These are phyloP conservation scores for Microbotryum intermedium DNA, from an alignment of 1,284 basidiomycete species.

Conservation along the genomic window DNA sequence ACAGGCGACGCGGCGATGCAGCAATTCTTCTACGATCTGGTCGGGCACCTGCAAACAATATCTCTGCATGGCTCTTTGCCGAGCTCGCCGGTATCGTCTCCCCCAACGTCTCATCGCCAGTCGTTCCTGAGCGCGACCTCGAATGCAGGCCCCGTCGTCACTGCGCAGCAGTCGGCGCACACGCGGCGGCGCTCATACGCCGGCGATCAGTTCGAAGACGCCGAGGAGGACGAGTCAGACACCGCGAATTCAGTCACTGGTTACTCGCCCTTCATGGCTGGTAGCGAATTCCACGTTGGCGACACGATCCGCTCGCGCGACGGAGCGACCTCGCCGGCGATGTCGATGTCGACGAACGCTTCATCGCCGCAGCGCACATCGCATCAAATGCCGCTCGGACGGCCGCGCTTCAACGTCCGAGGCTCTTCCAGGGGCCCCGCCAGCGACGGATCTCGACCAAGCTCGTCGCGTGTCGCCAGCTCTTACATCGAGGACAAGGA, in stretches of 20 bases:
- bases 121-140: constrained; percentile 16
- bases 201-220: constrained; percentile 48
- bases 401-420: constrained; percentile 16
- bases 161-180: constrained; percentile 10
- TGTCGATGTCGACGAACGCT: constrained; percentile 6
- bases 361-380: constrained; percentile 2
- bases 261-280: constrained; percentile 12
- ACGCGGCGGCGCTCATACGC: constrained; percentile 16
- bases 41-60: constrained; percentile 66
- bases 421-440: constrained; percentile 6
- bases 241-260: constrained; percentile 26
- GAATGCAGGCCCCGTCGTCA: constrained; percentile 11
- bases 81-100: constrained; percentile 26
- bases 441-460: background rate
- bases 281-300: background rate
- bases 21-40: constrained; percentile 69
- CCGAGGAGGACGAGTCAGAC: constrained; percentile 46
- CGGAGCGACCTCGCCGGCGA: constrained; percentile 17
- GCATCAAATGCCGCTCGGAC: background rate
- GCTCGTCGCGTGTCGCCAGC: background rate
- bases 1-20: constrained; percentile 62
- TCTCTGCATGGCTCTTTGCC: constrained; percentile 40
- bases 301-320: background rate
- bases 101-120: constrained; percentile 27
- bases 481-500: constrained; percentile 28